Base-by-base conservation (phyloP, 106 monocot species). In the Dendrobium catenatum region DNA sequence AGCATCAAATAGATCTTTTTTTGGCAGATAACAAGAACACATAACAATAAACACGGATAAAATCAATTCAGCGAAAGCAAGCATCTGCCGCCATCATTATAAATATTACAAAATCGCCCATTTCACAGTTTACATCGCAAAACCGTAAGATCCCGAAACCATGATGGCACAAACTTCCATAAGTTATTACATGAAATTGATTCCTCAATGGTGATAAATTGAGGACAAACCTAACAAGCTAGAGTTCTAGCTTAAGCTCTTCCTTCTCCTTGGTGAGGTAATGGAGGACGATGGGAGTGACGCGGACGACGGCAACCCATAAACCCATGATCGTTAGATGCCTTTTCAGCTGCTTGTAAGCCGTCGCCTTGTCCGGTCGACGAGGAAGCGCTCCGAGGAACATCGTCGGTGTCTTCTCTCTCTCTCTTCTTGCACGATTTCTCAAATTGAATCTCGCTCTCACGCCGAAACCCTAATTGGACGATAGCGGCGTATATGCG, bases 351-450 rank as follows among this genome's bases (percentile, higher is more conserved):
- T 91, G 82, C 90, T 87, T 93, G 93, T 99, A 91, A 54, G 98
- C 98, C 83, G 87, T 70, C 54, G 87, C 95, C 88, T 99, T 99
- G 90, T 93, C 88, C 80, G 98, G 98, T 85, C 88, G 78, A 85
- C 92, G 86, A 8, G 89, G 89, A 4, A 97, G 68, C 84, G 82
- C 85, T 55, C 96, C 93, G 46, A 95, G 76, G 78, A 99, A 95
- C 98, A 99, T 24, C 22, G 73, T 81, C 20, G n/a, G 78, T 82
- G 55, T 13, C 46, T 18, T 73, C 84, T 80, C 83, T 83, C 37
- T 37, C 37, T 37, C 37, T 37, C 37, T 37, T 37, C 37, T 37
- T 37, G 37, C 37, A 37, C 37, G 37, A 1, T 37, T 11, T 68
- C 68, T 6, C 77, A 9, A 9, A 58, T 20, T 5, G 17, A 4